Evolutionary conservation across 192 early-diverging fungal species (phyloP).

Genomic region (Entomortierella beljakovae): DNA sequence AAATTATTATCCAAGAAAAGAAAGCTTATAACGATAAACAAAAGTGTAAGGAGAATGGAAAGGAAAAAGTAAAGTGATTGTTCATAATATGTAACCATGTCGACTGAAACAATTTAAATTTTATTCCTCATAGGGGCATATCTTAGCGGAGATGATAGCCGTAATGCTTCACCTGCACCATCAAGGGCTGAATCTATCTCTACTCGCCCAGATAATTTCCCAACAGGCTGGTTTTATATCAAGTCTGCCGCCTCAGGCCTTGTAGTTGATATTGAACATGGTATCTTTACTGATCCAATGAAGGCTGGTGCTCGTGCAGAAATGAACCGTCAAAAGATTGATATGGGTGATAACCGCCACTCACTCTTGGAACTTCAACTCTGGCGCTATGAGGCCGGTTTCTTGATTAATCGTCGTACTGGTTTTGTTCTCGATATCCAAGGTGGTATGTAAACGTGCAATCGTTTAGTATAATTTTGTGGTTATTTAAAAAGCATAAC

Average conservation of each 20-base stretch:
- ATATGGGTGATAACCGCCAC: slow-evolving; percentile 44
- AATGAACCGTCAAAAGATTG: slow-evolving; percentile 56
- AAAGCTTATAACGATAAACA: slow-evolving; percentile 53
- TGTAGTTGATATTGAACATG: slow-evolving; percentile 54
- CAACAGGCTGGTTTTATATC: slow-evolving; percentile 53
- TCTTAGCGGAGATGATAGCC: slow-evolving; percentile 17
- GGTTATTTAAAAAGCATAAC: not conserved
- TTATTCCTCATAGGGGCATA: slow-evolving; percentile 26
- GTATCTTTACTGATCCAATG: slow-evolving; percentile 50
- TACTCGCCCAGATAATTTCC: slow-evolving; percentile 51
- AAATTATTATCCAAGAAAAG: slow-evolving; percentile 51
- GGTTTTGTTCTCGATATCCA: slow-evolving; percentile 52
- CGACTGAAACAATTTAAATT: too few species aligned
- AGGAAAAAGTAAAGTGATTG: not conserved
- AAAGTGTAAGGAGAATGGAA: slow-evolving; percentile 35
- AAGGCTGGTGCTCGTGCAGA: slow-evolving; percentile 54
- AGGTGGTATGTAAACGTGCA: slow-evolving; percentile 28
- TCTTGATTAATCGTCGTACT: slow-evolving; percentile 53
- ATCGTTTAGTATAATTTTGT: not conserved
- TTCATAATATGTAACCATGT: too few species aligned
- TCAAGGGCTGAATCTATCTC: slow-evolving; percentile 53
- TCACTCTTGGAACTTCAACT: slow-evolving; percentile 52
- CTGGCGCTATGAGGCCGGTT: slow-evolving; percentile 56
- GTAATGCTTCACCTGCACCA: slow-evolving; percentile 30
- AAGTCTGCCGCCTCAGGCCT: slow-evolving; percentile 48